Evolutionary conservation across 2,329 filamentous ascomycete genomes (phyloP).

Genomic region (Purpureocillium lavendulum): DNA sequence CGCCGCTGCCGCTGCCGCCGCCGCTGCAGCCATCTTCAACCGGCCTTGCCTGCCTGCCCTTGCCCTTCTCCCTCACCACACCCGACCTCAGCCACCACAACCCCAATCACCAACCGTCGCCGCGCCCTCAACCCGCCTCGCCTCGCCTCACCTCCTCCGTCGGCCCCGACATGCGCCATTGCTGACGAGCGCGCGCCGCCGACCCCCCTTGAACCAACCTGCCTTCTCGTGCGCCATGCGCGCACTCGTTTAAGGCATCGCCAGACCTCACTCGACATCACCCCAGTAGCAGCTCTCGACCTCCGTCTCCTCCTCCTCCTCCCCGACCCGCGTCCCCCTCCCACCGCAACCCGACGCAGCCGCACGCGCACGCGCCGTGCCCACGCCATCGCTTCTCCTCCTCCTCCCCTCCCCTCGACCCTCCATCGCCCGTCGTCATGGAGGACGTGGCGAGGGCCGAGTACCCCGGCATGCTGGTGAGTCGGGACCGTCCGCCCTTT

Average conservation of each 20-base stretch:
- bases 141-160: conserved; percentile 1
- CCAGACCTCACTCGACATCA: too few species aligned
- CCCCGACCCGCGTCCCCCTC: too few species aligned
- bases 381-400: conserved; percentile 1
- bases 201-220: conserved; percentile 3
- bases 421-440: conserved; percentile 40
- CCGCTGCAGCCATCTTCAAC: too few species aligned
- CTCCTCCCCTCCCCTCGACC: background rate
- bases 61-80: too few species aligned
- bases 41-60: too few species aligned
- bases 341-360: too few species aligned
- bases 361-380: too few species aligned
- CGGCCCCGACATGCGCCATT: conserved; percentile 3
- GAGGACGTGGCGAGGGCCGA: conserved; percentile 76
- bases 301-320: too few species aligned
- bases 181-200: conserved; percentile 7
- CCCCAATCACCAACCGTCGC: background rate
- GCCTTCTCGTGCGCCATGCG: conserved; percentile 7
- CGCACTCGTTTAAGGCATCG: conserved; percentile 5
- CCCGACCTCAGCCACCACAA: too few species aligned
- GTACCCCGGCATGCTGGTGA: conserved; percentile 91
- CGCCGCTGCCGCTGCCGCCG: too few species aligned
- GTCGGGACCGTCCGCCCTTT: conserved; percentile 16
- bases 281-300: too few species aligned
- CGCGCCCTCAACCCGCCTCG: conserved; percentile 1